phyloP scores from a whole-genome alignment of 768 basidiomycete genomes.

The Russula dissimulans region DNA sequence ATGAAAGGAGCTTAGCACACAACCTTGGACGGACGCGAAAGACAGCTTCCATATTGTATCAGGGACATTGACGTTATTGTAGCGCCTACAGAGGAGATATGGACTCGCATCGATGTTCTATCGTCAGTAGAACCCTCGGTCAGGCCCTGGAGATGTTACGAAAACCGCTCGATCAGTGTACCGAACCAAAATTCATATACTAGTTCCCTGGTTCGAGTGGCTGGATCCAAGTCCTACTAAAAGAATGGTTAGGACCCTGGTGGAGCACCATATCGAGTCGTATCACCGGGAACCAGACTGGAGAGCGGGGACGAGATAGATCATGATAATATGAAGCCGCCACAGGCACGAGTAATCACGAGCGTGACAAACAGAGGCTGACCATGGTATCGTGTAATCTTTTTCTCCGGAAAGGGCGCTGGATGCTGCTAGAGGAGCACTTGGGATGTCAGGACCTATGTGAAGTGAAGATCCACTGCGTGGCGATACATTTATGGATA shows the following conservation, averaged over 20 bases:
- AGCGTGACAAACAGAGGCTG: not conserved
- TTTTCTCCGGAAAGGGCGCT: conserved; percentile 15
- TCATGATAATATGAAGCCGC: conserved; percentile 3
- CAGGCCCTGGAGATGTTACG: not conserved
- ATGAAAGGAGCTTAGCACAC: not conserved
- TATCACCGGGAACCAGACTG: conserved; percentile 9
- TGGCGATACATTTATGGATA: conserved; percentile 22
- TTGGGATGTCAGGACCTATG: conserved; percentile 25
- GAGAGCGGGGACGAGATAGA: not conserved
- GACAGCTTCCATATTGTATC: not conserved
- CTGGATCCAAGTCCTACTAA: not conserved
- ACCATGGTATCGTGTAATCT: not conserved
- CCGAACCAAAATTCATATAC: not conserved
- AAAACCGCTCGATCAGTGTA: not conserved
- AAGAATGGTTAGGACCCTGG: not conserved
- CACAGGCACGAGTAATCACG: conserved; percentile 14
- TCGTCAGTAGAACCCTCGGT: not conserved
- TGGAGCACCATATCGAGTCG: not conserved
- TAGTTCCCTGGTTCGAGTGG: not conserved
- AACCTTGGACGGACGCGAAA: not conserved
- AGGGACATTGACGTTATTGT: not conserved
- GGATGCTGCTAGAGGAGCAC: conserved; percentile 15
- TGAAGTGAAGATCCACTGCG: conserved; percentile 23
- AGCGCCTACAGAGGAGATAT: not conserved
- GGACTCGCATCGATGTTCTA: not conserved